Conservation (phyloP, 225 moss, liverwort and hornwort species). For the Pseudisothecium myosuroides region DNA sequence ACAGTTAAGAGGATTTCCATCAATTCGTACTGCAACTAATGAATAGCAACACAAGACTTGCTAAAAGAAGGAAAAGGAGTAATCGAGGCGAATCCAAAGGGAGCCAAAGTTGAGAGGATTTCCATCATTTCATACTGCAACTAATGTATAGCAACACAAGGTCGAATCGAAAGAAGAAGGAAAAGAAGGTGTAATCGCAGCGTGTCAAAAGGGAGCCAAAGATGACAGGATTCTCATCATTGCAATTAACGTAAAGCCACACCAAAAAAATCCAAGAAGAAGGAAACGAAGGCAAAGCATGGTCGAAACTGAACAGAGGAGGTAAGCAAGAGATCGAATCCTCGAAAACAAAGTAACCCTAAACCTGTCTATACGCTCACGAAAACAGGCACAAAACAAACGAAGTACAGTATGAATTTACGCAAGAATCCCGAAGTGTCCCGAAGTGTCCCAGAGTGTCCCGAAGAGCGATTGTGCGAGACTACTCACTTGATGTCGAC, state of each 20-base stretch:
- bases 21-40: neutral
- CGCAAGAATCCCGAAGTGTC: neutral
- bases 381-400: neutral
- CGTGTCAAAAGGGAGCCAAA: neutral
- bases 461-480: neutral
- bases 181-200: neutral
- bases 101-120: neutral
- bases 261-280: neutral
- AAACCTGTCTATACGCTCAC: neutral
- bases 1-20: neutral
- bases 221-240: neutral
- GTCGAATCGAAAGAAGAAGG: neutral
- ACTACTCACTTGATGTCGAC: conserved; percentile 64
- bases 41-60: too few relatives aligned
- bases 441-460: neutral
- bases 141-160: too few relatives aligned
- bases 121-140: neutral
- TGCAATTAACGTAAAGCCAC: neutral
- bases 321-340: too few relatives aligned
- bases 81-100: neutral
- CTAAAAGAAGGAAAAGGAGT: neutral
- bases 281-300: too few relatives aligned
- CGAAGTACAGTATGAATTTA: too few relatives aligned
- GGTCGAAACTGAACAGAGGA: neutral
- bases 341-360: neutral